phyloP scores from a whole-genome alignment of 345 rosid species.

The Schrenkiella parvula region DNA sequence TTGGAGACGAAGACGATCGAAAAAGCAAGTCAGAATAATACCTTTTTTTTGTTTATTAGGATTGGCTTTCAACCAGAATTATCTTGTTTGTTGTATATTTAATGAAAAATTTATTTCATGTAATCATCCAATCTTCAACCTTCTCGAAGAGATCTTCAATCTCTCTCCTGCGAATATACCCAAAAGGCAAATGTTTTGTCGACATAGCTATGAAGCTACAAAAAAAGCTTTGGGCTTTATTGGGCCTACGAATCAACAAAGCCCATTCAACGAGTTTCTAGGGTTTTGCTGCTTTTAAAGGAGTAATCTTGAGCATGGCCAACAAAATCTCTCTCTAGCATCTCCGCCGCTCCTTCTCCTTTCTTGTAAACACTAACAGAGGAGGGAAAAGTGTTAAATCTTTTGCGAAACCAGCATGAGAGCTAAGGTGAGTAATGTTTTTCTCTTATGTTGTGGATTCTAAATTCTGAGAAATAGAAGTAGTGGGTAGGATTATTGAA shows the following conservation, averaged over 20 bases:
- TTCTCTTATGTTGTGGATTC: not conserved
- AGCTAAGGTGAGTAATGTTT: slow-evolving; percentile 22
- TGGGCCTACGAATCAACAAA: not conserved
- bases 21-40: not conserved
- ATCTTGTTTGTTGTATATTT: not conserved
- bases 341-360: slow-evolving; percentile 26
- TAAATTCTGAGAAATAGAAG: not conserved
- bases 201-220: not conserved
- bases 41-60: not conserved
- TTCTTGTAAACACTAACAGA: not conserved
- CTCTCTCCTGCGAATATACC: not conserved
- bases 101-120: not conserved
- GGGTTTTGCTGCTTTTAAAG: slow-evolving; percentile 19
- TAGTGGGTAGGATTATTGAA: not conserved
- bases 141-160: not conserved
- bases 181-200: not conserved
- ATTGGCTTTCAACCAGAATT: not conserved
- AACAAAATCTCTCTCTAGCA: not conserved
- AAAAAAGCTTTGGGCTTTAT: slow-evolving; percentile 5
- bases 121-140: not conserved
- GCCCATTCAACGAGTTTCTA: slow-evolving; percentile 10
- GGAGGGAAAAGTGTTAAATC: not conserved
- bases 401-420: slow-evolving; percentile 19
- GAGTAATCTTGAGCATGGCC: not conserved
- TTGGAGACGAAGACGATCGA: slow-evolving; percentile 10